Evolutionary conservation across 2,329 filamentous ascomycete species (phyloP).

Genomic region (Colletotrichum euphorbiae): DNA sequence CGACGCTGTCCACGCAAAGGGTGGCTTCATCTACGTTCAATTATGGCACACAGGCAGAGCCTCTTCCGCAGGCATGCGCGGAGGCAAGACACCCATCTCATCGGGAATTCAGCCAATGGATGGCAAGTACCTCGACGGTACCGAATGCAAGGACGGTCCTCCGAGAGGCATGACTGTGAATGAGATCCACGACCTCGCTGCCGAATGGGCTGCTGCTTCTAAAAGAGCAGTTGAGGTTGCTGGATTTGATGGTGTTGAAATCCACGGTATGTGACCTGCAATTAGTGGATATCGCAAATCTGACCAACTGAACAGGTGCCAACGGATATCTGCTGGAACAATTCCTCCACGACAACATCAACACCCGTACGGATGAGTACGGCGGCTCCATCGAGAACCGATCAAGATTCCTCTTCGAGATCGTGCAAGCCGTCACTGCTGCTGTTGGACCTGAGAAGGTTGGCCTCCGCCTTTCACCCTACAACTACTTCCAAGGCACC

Average conservation of each 20-base stretch:
- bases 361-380: constrained; percentile 63
- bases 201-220: constrained; percentile 64
- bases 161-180: constrained; percentile 72
- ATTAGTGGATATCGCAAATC: background rate
- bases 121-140: constrained; percentile 43
- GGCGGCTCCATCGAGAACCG: constrained; percentile 52
- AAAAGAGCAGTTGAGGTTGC: constrained; percentile 66
- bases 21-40: constrained; percentile 70
- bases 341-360: constrained; percentile 65
- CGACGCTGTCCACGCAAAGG: constrained; percentile 72
- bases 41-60: constrained; percentile 71
- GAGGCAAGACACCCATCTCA: constrained; percentile 45
- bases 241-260: constrained; percentile 79
- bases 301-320: constrained; percentile 45
- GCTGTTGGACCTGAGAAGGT: constrained; percentile 63
- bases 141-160: constrained; percentile 48
- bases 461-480: constrained; percentile 62
- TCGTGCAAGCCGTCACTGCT: constrained; percentile 53
- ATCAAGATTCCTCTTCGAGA: constrained; percentile 55
- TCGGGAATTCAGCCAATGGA: constrained; percentile 53
- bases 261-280: constrained; percentile 49
- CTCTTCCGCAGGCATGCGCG: constrained; percentile 43
- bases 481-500: constrained; percentile 49
- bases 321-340: constrained; percentile 73
- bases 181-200: constrained; percentile 72